These are phyloP conservation scores for Elsinoe perseae DNA, from an alignment of 2,329 filamentous ascomycete genomes.

Conservation along the genomic window DNA sequence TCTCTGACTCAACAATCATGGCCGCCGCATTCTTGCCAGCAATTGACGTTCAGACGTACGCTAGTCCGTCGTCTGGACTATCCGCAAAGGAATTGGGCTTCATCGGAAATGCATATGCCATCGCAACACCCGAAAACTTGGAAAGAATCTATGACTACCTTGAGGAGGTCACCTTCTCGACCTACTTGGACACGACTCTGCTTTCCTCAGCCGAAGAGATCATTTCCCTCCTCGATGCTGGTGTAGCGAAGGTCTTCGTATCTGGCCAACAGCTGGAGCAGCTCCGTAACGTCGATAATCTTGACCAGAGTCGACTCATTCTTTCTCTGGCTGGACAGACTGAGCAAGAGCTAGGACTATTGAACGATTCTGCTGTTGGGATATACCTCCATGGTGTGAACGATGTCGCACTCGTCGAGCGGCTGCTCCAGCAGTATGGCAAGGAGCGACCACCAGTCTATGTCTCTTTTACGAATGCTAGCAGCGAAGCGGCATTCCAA, in stretches of 20 bases:
- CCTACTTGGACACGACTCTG: conserved; percentile 69
- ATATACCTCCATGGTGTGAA: conserved; percentile 36
- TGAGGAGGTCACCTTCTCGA: conserved; percentile 47
- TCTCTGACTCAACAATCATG: conserved; percentile 27
- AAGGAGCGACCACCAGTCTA: conserved; percentile 44
- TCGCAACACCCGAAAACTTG: conserved; percentile 39
- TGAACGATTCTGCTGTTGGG: conserved; percentile 37
- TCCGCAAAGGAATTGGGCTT: conserved; percentile 47
- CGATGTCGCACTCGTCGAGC: conserved; percentile 36
- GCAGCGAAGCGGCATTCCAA: conserved; percentile 34
- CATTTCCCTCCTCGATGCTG: conserved; percentile 71
- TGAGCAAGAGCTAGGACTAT: conserved; percentile 34
- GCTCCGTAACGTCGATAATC: conserved; percentile 44
- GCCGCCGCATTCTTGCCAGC: conserved; percentile 41
- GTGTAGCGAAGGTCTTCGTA: conserved; percentile 79
- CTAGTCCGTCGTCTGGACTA: conserved; percentile 43
- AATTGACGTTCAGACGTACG: conserved; percentile 40
- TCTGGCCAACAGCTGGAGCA: conserved; percentile 57
- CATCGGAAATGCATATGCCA: conserved; percentile 51
- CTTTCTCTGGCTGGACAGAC: conserved; percentile 43
- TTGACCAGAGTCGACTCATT: conserved; percentile 51
- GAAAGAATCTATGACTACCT: conserved; percentile 46
- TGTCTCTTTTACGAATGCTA: conserved; percentile 40
- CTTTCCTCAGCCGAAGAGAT: conserved; percentile 65
- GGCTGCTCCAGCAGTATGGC: conserved; percentile 45